A percentile compares a stretch with the other conserved stretches of the same genome.
Evolutionary conservation across 2,329 filamentous ascomycete species (phyloP).

Genomic region (Moelleriella libera): DNA sequence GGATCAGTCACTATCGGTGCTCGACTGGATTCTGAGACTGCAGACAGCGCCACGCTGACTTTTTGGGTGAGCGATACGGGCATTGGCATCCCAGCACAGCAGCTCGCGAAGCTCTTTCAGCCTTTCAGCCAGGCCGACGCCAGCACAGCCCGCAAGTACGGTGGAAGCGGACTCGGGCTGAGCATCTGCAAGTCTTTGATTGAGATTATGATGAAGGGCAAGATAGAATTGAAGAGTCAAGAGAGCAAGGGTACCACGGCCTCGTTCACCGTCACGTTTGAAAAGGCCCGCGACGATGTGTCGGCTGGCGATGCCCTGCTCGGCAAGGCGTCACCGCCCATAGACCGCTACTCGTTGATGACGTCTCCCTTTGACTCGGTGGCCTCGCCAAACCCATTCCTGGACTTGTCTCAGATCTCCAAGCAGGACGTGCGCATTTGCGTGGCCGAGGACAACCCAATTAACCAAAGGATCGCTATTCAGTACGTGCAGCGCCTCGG

Average conservation of each 20-base stretch:
- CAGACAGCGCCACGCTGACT: slow-evolving; percentile 57
- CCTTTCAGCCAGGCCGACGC: slow-evolving; percentile 89
- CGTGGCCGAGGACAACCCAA: slow-evolving; percentile 88
- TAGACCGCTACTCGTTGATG: slow-evolving; percentile 18
- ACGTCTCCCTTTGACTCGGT: slow-evolving; percentile 21
- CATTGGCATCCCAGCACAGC: slow-evolving; percentile 75
- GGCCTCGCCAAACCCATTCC: slow-evolving; percentile 28
- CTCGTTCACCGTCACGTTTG: slow-evolving; percentile 75
- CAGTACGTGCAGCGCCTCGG: slow-evolving; percentile 79
- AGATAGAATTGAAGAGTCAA: slow-evolving; percentile 67
- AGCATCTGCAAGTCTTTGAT: slow-evolving; percentile 93
- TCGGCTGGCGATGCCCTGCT: slow-evolving; percentile 38
- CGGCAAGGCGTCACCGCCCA: slow-evolving; percentile 19
- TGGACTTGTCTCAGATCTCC: slow-evolving; percentile 59
- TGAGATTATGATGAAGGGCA: slow-evolving; percentile 80
- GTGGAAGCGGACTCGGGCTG: slow-evolving; percentile 77
- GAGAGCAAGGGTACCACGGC: slow-evolving; percentile 56
- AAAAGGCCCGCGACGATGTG: slow-evolving; percentile 56
- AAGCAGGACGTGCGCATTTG: slow-evolving; percentile 73
- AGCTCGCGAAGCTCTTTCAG: slow-evolving; percentile 74
- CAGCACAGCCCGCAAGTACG: slow-evolving; percentile 80
- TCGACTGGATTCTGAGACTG: slow-evolving; percentile 55
- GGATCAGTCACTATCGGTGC: slow-evolving; percentile 78
- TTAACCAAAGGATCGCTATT: slow-evolving; percentile 89
- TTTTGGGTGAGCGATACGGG: slow-evolving; percentile 85